Conservation (phyloP, 1,284 basidiomycete genomes). For the Cryptococcus sp. region DNA sequence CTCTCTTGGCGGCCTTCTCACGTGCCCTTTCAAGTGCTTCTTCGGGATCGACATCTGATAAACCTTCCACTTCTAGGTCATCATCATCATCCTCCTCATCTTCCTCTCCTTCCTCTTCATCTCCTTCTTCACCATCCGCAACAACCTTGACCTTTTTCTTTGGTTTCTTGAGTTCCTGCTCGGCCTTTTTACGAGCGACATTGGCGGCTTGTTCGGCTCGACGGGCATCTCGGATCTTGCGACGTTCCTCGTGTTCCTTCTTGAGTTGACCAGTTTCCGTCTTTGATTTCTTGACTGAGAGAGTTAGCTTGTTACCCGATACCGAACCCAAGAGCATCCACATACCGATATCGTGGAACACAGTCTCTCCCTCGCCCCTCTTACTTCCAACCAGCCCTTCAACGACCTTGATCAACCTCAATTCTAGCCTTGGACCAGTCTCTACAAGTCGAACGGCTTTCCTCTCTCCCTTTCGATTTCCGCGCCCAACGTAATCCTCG, state of each 20-base stretch:
- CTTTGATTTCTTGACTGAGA: slow-evolving; percentile 74
- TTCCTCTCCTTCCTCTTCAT: slow-evolving; percentile 46
- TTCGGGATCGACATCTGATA: slow-evolving; percentile 45
- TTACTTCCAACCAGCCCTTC: slow-evolving; percentile 78
- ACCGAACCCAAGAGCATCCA: slow-evolving; percentile 10
- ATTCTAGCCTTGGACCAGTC: slow-evolving; percentile 91
- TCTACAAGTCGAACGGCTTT: slow-evolving; percentile 89
- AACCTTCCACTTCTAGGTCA: slow-evolving; percentile 47
- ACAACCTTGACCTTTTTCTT: slow-evolving; percentile 25
- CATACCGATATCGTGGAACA: slow-evolving; percentile 87
- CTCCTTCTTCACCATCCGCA: slow-evolving; percentile 37
- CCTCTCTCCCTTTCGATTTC: slow-evolving; percentile 84
- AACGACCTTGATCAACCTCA: slow-evolving; percentile 86
- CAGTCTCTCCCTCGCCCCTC: slow-evolving; percentile 68
- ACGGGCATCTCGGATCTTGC: slow-evolving; percentile 67
- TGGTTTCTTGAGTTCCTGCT: slow-evolving; percentile 29
- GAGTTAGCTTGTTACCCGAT: not conserved
- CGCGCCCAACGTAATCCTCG: slow-evolving; percentile 89
- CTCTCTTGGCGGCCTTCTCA: slow-evolving; percentile 29
- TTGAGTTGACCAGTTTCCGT: slow-evolving; percentile 64
- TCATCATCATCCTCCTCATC: slow-evolving; percentile 46
- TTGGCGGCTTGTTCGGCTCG: slow-evolving; percentile 83
- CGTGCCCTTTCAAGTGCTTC: slow-evolving; percentile 37
- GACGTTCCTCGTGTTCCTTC: slow-evolving; percentile 68
- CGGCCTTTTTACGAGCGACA: slow-evolving; percentile 69